These are phyloP conservation scores for Cornus controversa DNA, from an alignment of 148 eudicot genomes.

Conservation along the genomic window DNA sequence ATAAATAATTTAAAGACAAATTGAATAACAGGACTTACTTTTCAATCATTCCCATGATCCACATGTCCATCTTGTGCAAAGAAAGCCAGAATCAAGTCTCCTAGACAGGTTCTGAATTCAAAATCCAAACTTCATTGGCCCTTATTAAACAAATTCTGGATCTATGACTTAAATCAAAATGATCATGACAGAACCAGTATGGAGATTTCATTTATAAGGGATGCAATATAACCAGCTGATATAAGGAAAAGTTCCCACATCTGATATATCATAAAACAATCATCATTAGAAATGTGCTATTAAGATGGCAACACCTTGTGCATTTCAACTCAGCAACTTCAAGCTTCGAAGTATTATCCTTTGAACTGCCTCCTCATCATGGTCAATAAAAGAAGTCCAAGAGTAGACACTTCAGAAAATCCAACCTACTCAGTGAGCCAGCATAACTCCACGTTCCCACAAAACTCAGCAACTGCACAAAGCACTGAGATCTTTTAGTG, in stretches of 20 bases:
- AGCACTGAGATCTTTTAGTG: too few species aligned
- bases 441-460: constrained; percentile 93
- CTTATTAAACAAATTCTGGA: constrained; percentile 93
- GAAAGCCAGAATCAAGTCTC: constrained; percentile 80
- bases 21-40: constrained; percentile 30
- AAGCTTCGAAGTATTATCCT: constrained; percentile 71
- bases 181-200: constrained; percentile 94
- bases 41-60: constrained; percentile 54
- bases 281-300: background rate
- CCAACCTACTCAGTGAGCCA: constrained; percentile 90
- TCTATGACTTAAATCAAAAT: constrained; percentile 89
- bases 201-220: constrained; percentile 95
- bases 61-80: constrained; percentile 92
- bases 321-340: constrained; percentile 89
- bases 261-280: background rate
- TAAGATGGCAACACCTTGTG: constrained; percentile 37
- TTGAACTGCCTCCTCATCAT: constrained; percentile 82
- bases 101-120: constrained; percentile 90
- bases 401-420: constrained; percentile 88
- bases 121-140: constrained; percentile 97
- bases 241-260: background rate
- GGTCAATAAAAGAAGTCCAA: constrained; percentile 83
- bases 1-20: background rate
- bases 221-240: constrained; percentile 13
- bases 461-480: constrained; percentile 82